A percentile compares a stretch with the other conserved stretches of the same genome.
These are phyloP conservation scores for Brassica hybrid DNA, from an alignment of 441 rosid genomes.

Conservation along the genomic window DNA sequence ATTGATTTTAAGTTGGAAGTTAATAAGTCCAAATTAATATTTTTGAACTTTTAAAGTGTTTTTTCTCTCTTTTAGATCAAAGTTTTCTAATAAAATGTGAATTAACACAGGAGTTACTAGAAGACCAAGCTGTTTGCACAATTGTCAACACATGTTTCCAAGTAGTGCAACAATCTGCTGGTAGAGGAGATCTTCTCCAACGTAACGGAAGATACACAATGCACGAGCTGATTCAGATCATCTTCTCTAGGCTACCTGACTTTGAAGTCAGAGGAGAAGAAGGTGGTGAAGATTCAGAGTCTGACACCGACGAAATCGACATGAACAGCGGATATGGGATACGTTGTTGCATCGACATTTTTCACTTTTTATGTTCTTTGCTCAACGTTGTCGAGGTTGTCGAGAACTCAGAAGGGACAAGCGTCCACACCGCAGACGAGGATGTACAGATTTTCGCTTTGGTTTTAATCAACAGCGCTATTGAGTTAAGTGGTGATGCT, in stretches of 20 bases:
- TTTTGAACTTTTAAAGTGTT: background rate
- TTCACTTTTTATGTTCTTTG: conserved; percentile 80
- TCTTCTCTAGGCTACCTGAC: conserved; percentile 71
- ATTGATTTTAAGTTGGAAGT: background rate
- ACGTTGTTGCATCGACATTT: conserved; percentile 69
- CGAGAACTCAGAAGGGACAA: conserved; percentile 60
- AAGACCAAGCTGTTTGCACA: conserved; percentile 76
- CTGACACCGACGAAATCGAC: conserved; percentile 57
- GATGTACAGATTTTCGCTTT: conserved; percentile 67
- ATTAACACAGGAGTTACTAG: conserved; percentile 36
- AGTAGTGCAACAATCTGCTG: conserved; percentile 78
- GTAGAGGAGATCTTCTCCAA: conserved; percentile 78
- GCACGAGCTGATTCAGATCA: conserved; percentile 82
- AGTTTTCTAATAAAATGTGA: background rate
- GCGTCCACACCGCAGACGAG: conserved; percentile 61
- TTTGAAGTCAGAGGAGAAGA: conserved; percentile 55
- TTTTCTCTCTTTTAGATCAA: background rate
- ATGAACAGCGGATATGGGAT: conserved; percentile 66
- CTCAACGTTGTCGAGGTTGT: conserved; percentile 72
- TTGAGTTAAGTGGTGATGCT: conserved; percentile 80
- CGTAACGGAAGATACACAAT: conserved; percentile 73
- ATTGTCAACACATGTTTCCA: conserved; percentile 88
- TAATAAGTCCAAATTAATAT: background rate
- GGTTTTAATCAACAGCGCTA: conserved; percentile 71
- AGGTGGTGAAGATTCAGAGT: conserved; percentile 61